Base-by-base conservation (phyloP, 306 rosid species). In the Gleditsia sinensis region DNA sequence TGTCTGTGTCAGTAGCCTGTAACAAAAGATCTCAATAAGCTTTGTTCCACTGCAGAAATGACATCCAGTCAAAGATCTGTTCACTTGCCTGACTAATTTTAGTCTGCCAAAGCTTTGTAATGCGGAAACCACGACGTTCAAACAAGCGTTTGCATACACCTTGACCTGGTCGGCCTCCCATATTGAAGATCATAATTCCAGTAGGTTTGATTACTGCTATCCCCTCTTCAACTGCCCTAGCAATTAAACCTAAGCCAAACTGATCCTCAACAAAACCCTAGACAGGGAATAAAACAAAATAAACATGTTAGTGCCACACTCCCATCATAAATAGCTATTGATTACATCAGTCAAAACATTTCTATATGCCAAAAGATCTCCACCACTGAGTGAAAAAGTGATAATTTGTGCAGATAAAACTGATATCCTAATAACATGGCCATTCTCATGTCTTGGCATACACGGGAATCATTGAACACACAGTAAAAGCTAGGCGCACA, bases 151-250 rank as follows among this genome's bases (percentile, higher is more conserved):
- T 88, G 80, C 96, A 94, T 64, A 94, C 99, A 62, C 65, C 96
- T 82, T 94, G 99, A 68, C 99, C 99, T 32, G 99, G 99, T 76
- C 99, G 99, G 13, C 99, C 97, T 69, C 99, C 99, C 90, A 94
- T 94, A 72, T 94, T 94, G 80, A 92, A 94, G 78, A 91, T 88
- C 97, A 94, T 90, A 78, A 92, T 90, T 82, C 99, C 99, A 67
- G 68, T 78, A 43, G 99, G 93, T 77, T 88, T 92, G 75, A 94
- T 94, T 37, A 94, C 97, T 63, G 87, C 23, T 76, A 94, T 94
- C 46, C 99, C 99, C 83, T 94, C 99, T 84, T 94, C 99, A 66
- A 94, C 97, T 51, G 99, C 99, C 81, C 99, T 88, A 21, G 99
- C 99, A 57, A 94, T 92, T 71, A 94, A 84, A 76, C 99, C 99